Evolutionary conservation across 1,284 basidiomycete species (phyloP).

Genomic region (Cryptococcus neoformans): DNA sequence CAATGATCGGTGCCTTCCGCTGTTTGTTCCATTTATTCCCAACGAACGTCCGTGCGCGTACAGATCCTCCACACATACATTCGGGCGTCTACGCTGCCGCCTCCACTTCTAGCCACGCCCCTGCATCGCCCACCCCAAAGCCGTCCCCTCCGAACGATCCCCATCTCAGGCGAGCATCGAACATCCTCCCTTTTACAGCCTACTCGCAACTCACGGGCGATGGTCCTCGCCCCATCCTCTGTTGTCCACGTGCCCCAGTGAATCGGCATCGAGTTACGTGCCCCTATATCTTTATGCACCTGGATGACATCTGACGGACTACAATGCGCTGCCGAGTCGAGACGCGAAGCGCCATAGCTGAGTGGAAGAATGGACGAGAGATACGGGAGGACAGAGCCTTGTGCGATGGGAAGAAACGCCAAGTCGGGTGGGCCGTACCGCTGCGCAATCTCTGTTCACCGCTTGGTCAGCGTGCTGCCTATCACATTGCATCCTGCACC

Average conservation of each 20-base stretch:
- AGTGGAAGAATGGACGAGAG: slow-evolving; percentile 2
- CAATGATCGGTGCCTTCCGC: too few species aligned
- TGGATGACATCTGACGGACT: slow-evolving; percentile 8
- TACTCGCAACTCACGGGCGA: not conserved
- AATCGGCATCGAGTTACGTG: slow-evolving; percentile 2
- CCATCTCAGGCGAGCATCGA: not conserved
- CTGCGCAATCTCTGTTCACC: slow-evolving; percentile 8
- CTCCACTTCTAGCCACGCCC: too few species aligned
- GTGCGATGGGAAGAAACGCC: slow-evolving; percentile 16
- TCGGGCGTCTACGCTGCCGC: too few species aligned
- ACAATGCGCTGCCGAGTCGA: slow-evolving; percentile 10
- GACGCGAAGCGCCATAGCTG: not conserved
- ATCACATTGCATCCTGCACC: not conserved
- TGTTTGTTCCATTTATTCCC: too few species aligned
- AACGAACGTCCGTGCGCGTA: too few species aligned
- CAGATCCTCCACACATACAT: too few species aligned
- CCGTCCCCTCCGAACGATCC: not conserved
- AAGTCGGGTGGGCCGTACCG: slow-evolving; percentile 17
- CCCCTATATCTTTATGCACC: slow-evolving; percentile 4
- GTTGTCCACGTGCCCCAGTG: slow-evolving; percentile 13
- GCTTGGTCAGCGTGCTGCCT: not conserved
- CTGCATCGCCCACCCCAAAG: too few species aligned
- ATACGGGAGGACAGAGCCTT: slow-evolving; percentile 16
- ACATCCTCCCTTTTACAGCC: not conserved
- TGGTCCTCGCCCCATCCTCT: not conserved